phyloP scores from a whole-genome alignment of 2,329 filamentous ascomycete genomes.

The Talaromyces sp. region DNA sequence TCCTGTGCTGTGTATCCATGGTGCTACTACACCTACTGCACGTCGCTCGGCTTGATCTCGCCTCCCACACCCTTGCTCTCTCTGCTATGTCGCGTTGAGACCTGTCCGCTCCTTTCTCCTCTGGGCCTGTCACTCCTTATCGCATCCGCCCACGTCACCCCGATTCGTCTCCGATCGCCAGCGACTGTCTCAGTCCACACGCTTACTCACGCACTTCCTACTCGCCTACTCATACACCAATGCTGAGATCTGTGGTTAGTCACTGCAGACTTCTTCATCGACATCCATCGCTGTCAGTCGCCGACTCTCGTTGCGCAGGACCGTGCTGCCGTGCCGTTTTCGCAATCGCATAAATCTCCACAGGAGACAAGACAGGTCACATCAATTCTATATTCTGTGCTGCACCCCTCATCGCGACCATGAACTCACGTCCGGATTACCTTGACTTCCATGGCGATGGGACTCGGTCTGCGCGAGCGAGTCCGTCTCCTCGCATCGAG shows the following conservation, averaged over 20 bases:
- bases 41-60: neutral
- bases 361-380: neutral
- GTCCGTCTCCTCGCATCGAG: conserved; percentile 60
- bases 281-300: neutral
- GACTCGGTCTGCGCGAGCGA: conserved; percentile 4
- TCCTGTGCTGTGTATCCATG: neutral
- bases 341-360: neutral
- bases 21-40: neutral
- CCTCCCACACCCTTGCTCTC: neutral
- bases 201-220: neutral
- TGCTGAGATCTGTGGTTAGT: neutral
- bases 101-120: neutral
- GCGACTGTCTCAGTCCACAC: conserved; percentile 5
- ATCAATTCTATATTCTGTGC: too few relatives aligned
- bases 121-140: conserved; percentile 10
- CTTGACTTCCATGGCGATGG: conserved; percentile 3
- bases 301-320: neutral
- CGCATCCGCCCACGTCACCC: conserved; percentile 5
- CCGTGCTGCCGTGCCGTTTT: neutral
- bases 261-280: neutral
- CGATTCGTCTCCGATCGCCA: conserved; percentile 1
- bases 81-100: neutral
- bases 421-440: conserved; percentile 8
- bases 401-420: neutral
- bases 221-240: neutral